phyloP scores from a whole-genome alignment of 345 rosid genomes.

The Mallotus nudiflorus region DNA sequence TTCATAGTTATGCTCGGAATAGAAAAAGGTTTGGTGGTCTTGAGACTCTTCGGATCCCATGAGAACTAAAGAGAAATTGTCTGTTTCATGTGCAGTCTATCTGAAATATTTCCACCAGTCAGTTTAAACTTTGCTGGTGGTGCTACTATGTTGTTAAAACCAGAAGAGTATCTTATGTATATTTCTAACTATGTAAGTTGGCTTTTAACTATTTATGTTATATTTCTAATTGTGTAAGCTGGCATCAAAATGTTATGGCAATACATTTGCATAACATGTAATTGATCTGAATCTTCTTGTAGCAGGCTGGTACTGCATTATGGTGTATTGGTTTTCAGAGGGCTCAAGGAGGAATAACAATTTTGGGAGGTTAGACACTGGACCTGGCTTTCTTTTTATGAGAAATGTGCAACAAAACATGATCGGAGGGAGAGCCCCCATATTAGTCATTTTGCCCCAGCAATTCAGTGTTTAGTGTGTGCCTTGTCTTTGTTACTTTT shows the following conservation, averaged over 20 bases:
- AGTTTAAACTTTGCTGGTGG: conserved; percentile 87
- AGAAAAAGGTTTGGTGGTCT: background rate
- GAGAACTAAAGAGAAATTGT: conserved; percentile 5
- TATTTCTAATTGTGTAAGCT: conserved; percentile 10
- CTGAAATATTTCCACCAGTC: conserved; percentile 70
- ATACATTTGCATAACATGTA: conserved; percentile 7
- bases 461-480: background rate
- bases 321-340: conserved; percentile 94
- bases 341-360: conserved; percentile 59
- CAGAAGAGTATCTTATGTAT: conserved; percentile 58
- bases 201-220: conserved; percentile 6
- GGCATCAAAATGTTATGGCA: background rate
- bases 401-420: background rate
- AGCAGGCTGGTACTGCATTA: conserved; percentile 61
- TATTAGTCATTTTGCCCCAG: background rate
- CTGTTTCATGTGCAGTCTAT: conserved; percentile 32
- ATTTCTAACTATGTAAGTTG: conserved; percentile 49
- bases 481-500: background rate
- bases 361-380: conserved; percentile 76
- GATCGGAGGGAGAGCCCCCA: background rate
- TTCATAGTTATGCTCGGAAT: background rate
- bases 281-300: background rate
- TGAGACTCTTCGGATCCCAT: background rate
- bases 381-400: conserved; percentile 8
- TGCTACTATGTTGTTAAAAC: conserved; percentile 70